These are phyloP conservation scores for Fusarium drepaniforme DNA, from an alignment of 2,329 filamentous ascomycete genomes.

Conservation along the genomic window DNA sequence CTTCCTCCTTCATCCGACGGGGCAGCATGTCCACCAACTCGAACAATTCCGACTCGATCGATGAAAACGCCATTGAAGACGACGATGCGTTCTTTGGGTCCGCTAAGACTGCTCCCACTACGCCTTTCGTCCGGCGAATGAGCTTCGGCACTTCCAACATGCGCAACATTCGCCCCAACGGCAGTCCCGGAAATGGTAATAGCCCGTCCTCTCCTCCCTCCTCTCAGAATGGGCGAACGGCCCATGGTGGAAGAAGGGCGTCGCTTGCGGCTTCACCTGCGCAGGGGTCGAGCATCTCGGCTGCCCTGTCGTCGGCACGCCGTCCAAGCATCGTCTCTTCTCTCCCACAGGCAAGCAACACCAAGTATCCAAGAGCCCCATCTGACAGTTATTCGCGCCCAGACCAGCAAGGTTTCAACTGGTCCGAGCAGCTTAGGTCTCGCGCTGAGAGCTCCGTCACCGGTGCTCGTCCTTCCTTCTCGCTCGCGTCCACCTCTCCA, in stretches of 20 bases:
- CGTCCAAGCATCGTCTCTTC: slow-evolving; percentile 53
- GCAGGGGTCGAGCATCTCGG: slow-evolving; percentile 48
- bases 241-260: slow-evolving; percentile 49
- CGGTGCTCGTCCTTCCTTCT: slow-evolving; percentile 69
- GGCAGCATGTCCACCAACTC: slow-evolving; percentile 77
- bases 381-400: slow-evolving; percentile 75
- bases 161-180: slow-evolving; percentile 65
- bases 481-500: slow-evolving; percentile 62
- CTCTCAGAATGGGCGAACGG: slow-evolving; percentile 47
- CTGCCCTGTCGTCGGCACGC: slow-evolving; percentile 50
- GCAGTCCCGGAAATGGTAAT: slow-evolving; percentile 76
- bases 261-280: slow-evolving; percentile 41
- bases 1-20: slow-evolving; percentile 68
- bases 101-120: slow-evolving; percentile 71
- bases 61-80: slow-evolving; percentile 81
- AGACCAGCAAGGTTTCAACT: slow-evolving; percentile 93
- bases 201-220: slow-evolving; percentile 56
- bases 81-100: slow-evolving; percentile 66
- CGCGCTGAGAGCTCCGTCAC: slow-evolving; percentile 85
- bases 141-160: slow-evolving; percentile 89
- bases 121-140: slow-evolving; percentile 85
- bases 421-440: slow-evolving; percentile 94
- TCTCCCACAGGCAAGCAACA: slow-evolving; percentile 69
- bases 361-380: slow-evolving; percentile 67
- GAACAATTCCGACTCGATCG: slow-evolving; percentile 69